These are phyloP conservation scores for Thielaviopsis populi DNA, from an alignment of 2,329 filamentous ascomycete genomes.

Conservation along the genomic window DNA sequence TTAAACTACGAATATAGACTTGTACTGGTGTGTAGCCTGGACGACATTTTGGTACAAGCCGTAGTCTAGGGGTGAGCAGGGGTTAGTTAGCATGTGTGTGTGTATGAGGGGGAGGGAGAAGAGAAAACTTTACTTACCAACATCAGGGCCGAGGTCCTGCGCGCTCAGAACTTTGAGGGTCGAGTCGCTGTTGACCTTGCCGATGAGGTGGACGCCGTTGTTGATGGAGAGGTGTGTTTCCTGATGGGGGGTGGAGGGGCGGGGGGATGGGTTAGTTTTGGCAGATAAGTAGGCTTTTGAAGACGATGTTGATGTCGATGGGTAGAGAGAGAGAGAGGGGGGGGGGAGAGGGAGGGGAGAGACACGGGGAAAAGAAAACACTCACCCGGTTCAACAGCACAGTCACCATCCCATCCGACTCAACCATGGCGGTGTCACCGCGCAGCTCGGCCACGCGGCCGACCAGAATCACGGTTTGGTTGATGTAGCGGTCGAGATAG, in stretches of 20 bases:
- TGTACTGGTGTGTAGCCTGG: slow-evolving; percentile 68
- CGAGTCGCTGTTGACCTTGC: slow-evolving; percentile 62
- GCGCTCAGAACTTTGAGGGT: slow-evolving; percentile 55
- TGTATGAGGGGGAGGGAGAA: neutral
- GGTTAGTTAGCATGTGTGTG: neutral
- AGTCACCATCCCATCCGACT: slow-evolving; percentile 63
- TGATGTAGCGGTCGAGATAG: slow-evolving; percentile 63
- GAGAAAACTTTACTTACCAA: slow-evolving; percentile 41
- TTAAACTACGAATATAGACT: slow-evolving; percentile 49
- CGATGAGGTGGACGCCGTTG: slow-evolving; percentile 61
- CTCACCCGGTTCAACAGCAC: slow-evolving; percentile 58
- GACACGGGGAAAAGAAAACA: slow-evolving; percentile 19
- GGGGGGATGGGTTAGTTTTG: neutral
- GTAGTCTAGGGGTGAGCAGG: slow-evolving; percentile 43
- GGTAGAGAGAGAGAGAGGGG: neutral
- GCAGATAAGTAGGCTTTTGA: too few species aligned
- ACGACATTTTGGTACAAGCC: slow-evolving; percentile 54
- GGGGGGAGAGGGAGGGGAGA: neutral
- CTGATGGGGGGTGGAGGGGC: slow-evolving; percentile 29
- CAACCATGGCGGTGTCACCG: slow-evolving; percentile 65
- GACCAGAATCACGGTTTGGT: slow-evolving; percentile 64
- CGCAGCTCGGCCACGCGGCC: slow-evolving; percentile 73
- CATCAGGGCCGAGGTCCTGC: slow-evolving; percentile 50
- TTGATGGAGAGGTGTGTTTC: slow-evolving; percentile 55
- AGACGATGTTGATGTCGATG: too few species aligned